A percentile compares a stretch with the other conserved stretches of the same genome.
Conservation (phyloP, 2,329 filamentous ascomycete species). For the Dryadomyces quercus-mongolicae region DNA sequence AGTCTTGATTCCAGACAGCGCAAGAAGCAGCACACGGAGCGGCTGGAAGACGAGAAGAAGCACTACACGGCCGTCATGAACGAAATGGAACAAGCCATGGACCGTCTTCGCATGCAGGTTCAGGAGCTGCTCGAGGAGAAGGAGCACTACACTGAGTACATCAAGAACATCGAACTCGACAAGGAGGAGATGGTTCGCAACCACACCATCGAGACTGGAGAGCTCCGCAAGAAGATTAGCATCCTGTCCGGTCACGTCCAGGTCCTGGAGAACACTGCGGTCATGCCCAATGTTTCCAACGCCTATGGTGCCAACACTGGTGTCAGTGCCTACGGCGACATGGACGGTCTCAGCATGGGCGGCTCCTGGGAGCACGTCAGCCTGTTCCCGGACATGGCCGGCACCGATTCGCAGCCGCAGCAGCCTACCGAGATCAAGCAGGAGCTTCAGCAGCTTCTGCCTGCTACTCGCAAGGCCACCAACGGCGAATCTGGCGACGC, state of each 20-base stretch:
- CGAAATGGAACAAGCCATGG: constrained; percentile 67
- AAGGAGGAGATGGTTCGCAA: constrained; percentile 83
- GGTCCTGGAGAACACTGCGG: constrained; percentile 49
- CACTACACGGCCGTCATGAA: constrained; percentile 65
- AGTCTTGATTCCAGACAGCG: constrained; percentile 93
- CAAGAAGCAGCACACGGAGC: constrained; percentile 97
- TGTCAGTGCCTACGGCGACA: constrained; percentile 58
- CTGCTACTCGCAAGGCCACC: constrained; percentile 32
- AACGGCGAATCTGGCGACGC: constrained; percentile 26
- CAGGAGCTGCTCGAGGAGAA: constrained; percentile 62
- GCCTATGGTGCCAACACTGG: constrained; percentile 25
- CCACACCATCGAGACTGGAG: constrained; percentile 82
- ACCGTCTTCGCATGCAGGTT: constrained; percentile 54
- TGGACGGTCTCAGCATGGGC: constrained; percentile 75
- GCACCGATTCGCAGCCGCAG: constrained; percentile 32
- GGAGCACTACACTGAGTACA: constrained; percentile 61
- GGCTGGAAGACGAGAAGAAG: constrained; percentile 95
- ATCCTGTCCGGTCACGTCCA: constrained; percentile 64
- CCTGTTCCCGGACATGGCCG: constrained; percentile 60
- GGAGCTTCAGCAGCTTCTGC: constrained; percentile 37
- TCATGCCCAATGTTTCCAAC: constrained; percentile 29
- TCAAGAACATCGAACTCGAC: constrained; percentile 67
- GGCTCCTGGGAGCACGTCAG: constrained; percentile 67
- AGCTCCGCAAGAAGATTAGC: constrained; percentile 84
- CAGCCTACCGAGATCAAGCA: constrained; percentile 32